phyloP scores from a whole-genome alignment of 352 stramenopile species.

The Phytophthora hybrid region DNA sequence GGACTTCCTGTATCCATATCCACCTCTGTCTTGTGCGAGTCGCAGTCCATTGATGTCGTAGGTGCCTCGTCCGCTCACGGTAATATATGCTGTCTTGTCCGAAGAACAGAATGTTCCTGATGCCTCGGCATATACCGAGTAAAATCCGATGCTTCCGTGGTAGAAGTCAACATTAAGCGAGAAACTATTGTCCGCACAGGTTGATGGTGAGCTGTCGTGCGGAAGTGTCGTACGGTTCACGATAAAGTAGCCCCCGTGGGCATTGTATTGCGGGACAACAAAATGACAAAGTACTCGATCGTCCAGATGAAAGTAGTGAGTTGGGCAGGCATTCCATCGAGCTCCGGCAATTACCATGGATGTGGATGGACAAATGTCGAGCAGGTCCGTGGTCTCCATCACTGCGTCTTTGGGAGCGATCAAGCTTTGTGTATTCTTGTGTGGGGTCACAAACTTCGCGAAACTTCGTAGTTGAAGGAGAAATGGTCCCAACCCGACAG shows the following conservation, averaged over 20 bases:
- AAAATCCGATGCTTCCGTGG: constrained; percentile 42
- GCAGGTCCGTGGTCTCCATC: constrained; percentile 14
- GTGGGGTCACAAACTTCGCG: constrained; percentile 28
- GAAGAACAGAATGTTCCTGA: constrained; percentile 21
- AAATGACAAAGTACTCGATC: constrained; percentile 22
- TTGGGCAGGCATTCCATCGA: constrained; percentile 27
- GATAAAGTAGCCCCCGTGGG: constrained; percentile 21
- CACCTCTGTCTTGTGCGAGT: constrained; percentile 19
- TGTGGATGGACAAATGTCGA: constrained; percentile 16
- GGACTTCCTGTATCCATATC: constrained; percentile 25
- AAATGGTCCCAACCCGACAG: constrained; percentile 17
- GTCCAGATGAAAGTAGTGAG: constrained; percentile 22
- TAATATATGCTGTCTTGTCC: constrained; percentile 24
- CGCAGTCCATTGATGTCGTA: constrained; percentile 29
- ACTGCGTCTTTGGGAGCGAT: constrained; percentile 3
- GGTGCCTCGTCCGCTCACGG: constrained; percentile 14
- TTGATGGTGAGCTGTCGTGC: constrained; percentile 10
- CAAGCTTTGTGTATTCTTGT: constrained; percentile 35
- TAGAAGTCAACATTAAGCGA: constrained; percentile 34
- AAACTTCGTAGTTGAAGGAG: constrained; percentile 38
- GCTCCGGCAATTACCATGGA: constrained; percentile 21
- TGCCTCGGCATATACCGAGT: constrained; percentile 36
- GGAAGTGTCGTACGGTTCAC: background rate
- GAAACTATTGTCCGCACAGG: constrained; percentile 13
- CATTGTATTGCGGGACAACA: constrained; percentile 28